phyloP scores from a whole-genome alignment of 805 yeast genomes.

The Candida nemodendra region DNA sequence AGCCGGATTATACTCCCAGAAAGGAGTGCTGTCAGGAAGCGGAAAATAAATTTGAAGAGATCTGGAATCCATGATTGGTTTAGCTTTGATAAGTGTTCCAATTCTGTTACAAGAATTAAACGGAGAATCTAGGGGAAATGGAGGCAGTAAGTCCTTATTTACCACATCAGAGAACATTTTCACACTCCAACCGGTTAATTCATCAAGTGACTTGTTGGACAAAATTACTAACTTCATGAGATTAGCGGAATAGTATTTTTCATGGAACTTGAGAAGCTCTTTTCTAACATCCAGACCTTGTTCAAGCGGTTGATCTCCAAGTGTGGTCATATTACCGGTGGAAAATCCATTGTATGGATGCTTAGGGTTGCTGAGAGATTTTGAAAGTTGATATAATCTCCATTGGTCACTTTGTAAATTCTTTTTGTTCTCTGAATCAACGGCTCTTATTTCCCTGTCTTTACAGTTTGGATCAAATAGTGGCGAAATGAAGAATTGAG shows the following conservation, averaged over 20 bases:
- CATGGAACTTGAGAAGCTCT: constrained; percentile 73
- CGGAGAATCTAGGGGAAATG: constrained; percentile 49
- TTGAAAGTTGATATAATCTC: constrained; percentile 85
- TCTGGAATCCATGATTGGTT: constrained; percentile 80
- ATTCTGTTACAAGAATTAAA: constrained; percentile 46
- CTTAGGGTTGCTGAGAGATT: constrained; percentile 62
- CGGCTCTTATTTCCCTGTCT: constrained; percentile 91
- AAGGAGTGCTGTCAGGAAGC: constrained; percentile 69
- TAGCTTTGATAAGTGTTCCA: constrained; percentile 57
- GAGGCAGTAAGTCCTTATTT: constrained; percentile 45
- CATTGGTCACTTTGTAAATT: constrained; percentile 86
- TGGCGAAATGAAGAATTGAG: constrained; percentile 89
- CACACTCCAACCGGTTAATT: constrained; percentile 67
- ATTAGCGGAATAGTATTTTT: constrained; percentile 74
- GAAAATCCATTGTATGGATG: constrained; percentile 90
- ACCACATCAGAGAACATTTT: constrained; percentile 63
- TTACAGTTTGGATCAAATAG: constrained; percentile 70
- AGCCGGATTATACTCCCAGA: constrained; percentile 69
- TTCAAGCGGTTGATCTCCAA: constrained; percentile 61
- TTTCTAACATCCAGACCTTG: constrained; percentile 75
- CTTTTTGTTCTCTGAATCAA: constrained; percentile 93
- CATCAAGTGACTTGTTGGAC: constrained; percentile 77
- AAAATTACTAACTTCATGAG: constrained; percentile 83
- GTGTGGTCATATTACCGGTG: constrained; percentile 81
- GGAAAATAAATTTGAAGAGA: constrained; percentile 65